Conservation (phyloP, 78 protist genomes). For the slime mould (Dictyostelium discoideum) region DNA sequence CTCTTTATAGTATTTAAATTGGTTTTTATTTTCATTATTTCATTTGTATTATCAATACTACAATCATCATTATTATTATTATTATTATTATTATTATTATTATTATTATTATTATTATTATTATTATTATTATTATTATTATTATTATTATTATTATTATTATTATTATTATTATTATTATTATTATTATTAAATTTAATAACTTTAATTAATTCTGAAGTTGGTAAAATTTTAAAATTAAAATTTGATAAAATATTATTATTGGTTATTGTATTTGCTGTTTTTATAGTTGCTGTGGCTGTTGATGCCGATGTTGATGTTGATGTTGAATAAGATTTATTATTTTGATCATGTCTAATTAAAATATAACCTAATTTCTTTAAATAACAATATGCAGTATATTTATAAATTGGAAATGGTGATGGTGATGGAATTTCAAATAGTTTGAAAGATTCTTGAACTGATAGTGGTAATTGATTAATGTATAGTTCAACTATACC, state of each 20-base stretch:
- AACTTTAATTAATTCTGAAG: no score
- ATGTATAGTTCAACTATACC: constrained; percentile 20
- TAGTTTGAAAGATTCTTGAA: constrained; percentile 44
- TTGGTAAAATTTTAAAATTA: background rate
- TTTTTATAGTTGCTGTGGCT: background rate
- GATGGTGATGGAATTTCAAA: constrained; percentile 6
- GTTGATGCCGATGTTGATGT: background rate
- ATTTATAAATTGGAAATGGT: constrained; percentile 17
- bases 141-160: background rate
- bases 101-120: background rate
- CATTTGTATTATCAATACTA: background rate
- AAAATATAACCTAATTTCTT: constrained; percentile 43
- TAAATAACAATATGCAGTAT: constrained; percentile 4
- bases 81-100: background rate
- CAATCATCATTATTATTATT: background rate
- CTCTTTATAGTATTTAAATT: background rate
- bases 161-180: background rate
- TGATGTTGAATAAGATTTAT: background rate
- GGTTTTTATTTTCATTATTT: background rate
- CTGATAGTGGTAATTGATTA: constrained; percentile 2
- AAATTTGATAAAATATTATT: background rate
- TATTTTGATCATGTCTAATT: constrained; percentile 6
- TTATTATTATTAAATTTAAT: background rate
- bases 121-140: background rate
- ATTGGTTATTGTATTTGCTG: background rate